Conservation (phyloP, 1,284 basidiomycete species). For the Kalmanozyma brasiliensis region DNA sequence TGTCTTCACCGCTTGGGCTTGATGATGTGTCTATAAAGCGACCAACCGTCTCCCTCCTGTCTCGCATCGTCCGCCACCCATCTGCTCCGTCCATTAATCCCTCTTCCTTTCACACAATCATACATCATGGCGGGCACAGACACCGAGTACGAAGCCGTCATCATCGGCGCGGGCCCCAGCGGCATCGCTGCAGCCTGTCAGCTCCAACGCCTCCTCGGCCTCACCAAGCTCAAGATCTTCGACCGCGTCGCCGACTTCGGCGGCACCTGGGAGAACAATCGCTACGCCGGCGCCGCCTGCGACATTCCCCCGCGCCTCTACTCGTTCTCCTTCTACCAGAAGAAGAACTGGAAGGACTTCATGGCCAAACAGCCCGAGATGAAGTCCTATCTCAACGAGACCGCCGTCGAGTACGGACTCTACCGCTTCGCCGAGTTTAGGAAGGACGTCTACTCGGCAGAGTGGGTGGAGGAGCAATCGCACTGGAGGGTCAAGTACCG, state of each 20-base stretch:
- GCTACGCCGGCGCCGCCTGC: constrained; percentile 50
- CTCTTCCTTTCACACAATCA: no score
- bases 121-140: no score
- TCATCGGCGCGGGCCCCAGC: constrained; percentile 44
- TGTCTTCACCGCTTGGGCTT: no score
- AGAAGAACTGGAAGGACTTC: constrained; percentile 29
- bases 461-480: constrained; percentile 30
- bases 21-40: no score
- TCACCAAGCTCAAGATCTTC: constrained; percentile 39
- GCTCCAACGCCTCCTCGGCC: constrained; percentile 28
- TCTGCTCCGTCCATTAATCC: no score
- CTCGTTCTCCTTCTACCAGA: constrained; percentile 43
- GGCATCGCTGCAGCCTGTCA: constrained; percentile 37
- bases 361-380: constrained; percentile 44
- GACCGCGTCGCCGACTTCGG: constrained; percentile 32
- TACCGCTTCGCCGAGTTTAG: constrained; percentile 28
- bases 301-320: constrained; percentile 57
- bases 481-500: constrained; percentile 51
- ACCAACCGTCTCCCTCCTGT: no score
- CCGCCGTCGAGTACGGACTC: constrained; percentile 28
- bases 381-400: constrained; percentile 37
- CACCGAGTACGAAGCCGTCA: constrained; percentile 43
- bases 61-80: no score
- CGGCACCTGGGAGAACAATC: constrained; percentile 53
- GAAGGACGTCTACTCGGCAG: constrained; percentile 34